Evolutionary conservation across 2,329 filamentous ascomycete species (phyloP).

Genomic region (Zalaria sp.): DNA sequence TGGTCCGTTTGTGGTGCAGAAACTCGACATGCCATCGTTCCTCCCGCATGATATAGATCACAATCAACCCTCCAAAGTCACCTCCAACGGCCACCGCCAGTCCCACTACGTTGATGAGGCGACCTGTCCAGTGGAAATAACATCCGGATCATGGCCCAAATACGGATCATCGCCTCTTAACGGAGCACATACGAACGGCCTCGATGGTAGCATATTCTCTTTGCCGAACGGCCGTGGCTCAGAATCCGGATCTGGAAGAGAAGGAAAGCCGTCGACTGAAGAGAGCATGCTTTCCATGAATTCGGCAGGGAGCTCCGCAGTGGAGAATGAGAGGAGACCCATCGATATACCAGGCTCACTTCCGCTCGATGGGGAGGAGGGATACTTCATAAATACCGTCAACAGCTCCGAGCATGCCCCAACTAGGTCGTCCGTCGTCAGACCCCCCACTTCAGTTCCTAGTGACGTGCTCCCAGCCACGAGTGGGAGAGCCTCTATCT

Average conservation of each 20-base stretch:
- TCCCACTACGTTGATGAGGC: conserved; percentile 1
- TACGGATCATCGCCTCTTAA: conserved; percentile 7
- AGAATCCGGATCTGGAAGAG: conserved; percentile 23
- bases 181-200: conserved; percentile 17
- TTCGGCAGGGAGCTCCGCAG: conserved; percentile 13
- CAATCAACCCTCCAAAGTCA: conserved; percentile 17
- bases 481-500: too few species aligned
- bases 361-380: conserved; percentile 21
- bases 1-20: conserved; percentile 29
- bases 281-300: conserved; percentile 8
- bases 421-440: too few species aligned
- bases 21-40: conserved; percentile 38
- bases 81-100: conserved; percentile 7
- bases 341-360: conserved; percentile 1
- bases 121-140: conserved; percentile 10
- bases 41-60: conserved; percentile 30
- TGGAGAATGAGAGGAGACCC: conserved; percentile 16
- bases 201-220: conserved; percentile 38
- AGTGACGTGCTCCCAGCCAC: conserved; percentile 11
- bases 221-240: conserved; percentile 42
- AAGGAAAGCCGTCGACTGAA: conserved; percentile 2
- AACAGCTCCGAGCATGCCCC: neutral
- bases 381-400: conserved; percentile 23
- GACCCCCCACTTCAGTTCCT: conserved; percentile 13
- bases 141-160: conserved; percentile 14